Conservation (phyloP, 805 yeast species). For the Candida michaelii region DNA sequence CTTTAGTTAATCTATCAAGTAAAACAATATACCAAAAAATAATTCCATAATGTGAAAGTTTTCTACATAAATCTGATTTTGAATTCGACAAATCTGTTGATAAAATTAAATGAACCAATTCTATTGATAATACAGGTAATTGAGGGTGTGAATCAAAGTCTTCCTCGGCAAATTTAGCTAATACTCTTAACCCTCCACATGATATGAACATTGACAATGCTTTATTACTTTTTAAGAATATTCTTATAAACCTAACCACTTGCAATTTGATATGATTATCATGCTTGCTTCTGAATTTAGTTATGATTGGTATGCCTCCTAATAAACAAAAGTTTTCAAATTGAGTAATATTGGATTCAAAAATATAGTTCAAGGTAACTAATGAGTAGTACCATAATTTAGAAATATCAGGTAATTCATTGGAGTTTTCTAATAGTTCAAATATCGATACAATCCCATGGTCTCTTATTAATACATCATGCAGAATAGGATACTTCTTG, state of each 20-base stretch:
- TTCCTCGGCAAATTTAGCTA: slow-evolving; percentile 47
- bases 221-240: slow-evolving; percentile 31
- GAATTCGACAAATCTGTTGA: slow-evolving; percentile 36
- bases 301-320: slow-evolving; percentile 44
- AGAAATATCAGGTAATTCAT: slow-evolving; percentile 31
- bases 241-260: slow-evolving; percentile 35
- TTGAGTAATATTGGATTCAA: slow-evolving; percentile 28
- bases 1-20: slow-evolving; percentile 28
- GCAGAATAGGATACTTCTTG: slow-evolving; percentile 40
- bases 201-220: slow-evolving; percentile 43
- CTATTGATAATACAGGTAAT: slow-evolving; percentile 38
- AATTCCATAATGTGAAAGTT: slow-evolving; percentile 42
- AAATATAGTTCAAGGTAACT: slow-evolving; percentile 33
- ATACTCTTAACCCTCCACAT: slow-evolving; percentile 45
- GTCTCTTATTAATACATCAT: slow-evolving; percentile 38
- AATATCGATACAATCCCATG: slow-evolving; percentile 41
- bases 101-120: slow-evolving; percentile 35
- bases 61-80: slow-evolving; percentile 43
- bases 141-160: slow-evolving; percentile 40
- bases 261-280: slow-evolving; percentile 33
- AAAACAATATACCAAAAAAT: slow-evolving; percentile 44
- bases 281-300: slow-evolving; percentile 35
- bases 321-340: slow-evolving; percentile 43
- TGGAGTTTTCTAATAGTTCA: slow-evolving; percentile 37
- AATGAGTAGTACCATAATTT: slow-evolving; percentile 39